Percentiles rank a stretch among this genome's conserved stretches.
phyloP scores from a whole-genome alignment of 176 grass and related monocot genomes.

The Avena eriantha region DNA sequence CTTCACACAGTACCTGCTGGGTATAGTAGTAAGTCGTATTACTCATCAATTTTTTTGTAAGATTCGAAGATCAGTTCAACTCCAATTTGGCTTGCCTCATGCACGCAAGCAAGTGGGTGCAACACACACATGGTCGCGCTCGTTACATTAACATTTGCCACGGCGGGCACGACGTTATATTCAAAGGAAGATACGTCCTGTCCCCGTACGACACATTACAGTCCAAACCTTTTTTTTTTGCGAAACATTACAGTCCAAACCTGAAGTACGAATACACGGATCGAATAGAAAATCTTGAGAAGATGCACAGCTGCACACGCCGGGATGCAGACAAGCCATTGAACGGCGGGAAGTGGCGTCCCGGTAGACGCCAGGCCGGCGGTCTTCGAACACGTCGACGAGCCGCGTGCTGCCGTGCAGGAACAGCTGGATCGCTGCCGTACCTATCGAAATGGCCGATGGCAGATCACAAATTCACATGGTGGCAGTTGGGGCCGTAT shows the following conservation, averaged over 20 bases:
- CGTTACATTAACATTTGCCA: neutral
- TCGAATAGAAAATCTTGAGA: neutral
- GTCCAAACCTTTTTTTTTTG: slow-evolving; percentile 40
- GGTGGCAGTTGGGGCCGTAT: slow-evolving; percentile 33
- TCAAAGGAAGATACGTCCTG: neutral
- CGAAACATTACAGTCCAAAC: slow-evolving; percentile 13
- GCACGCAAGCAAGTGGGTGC: neutral
- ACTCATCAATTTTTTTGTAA: no score
- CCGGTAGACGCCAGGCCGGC: neutral
- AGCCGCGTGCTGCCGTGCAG: slow-evolving; percentile 5
- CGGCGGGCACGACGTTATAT: neutral
- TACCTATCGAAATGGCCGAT: slow-evolving; percentile 44
- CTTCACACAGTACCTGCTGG: neutral
- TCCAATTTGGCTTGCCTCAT: neutral
- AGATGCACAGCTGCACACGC: neutral
- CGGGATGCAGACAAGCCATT: neutral
- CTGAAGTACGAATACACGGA: neutral
- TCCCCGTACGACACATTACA: neutral
- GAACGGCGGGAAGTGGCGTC: neutral
- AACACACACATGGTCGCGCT: neutral
- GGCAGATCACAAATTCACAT: slow-evolving; percentile 45
- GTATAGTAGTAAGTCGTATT: no score
- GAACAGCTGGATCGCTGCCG: slow-evolving; percentile 41
- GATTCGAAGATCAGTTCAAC: neutral
- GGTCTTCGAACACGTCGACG: slow-evolving; percentile 30